Evolutionary conservation across 2,329 filamentous ascomycete species (phyloP), one percentile per base, ranked within the genome.

Genomic region (Talaromyces sp.): DNA sequence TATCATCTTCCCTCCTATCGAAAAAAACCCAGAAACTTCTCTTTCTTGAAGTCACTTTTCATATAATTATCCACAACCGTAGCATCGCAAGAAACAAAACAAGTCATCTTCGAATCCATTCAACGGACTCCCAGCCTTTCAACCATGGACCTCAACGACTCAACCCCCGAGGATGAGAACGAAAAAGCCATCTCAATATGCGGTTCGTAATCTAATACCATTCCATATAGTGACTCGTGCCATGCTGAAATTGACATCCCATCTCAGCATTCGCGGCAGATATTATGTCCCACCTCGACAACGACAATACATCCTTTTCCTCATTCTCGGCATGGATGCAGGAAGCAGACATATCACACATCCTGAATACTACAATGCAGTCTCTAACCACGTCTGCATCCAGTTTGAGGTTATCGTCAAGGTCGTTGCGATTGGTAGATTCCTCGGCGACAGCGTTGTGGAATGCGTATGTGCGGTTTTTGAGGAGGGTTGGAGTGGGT

Each of bases 401-500:
- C 5, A 8, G 57, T n/a, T 41, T 27, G 13, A 37, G 66, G 1
- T 16, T 60, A 37, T 63, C 69, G 10, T 62, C 47, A 16, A 68
- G 70, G 47, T 67, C 39, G 7, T 27, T 45, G 22, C 43, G n/a
- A 10, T 37, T 56, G 13, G 37, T 56, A 6, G 52, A 56, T 39
- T 24, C n/a, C 11, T 47, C 70, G 22, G 78, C 74, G 1, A 75
- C 74, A 6, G 68, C 67, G 11, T 62, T 81, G 39, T 81, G 79
- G 79, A 81, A 80, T 67, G 64, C 64, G 5, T 79, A 76, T 64
- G 66, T 67, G 10, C 68, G 72, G 39, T 60, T 70, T 19, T 67
- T 72, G 59, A 66, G 41, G 27, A 37, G 47, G 5, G 52, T 59
- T n/a, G 65, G 66, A 58, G 64, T 2, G 0, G 47, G 5, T 63